phyloP scores from a whole-genome alignment of 768 basidiomycete species.

The Exidia glandulosa region DNA sequence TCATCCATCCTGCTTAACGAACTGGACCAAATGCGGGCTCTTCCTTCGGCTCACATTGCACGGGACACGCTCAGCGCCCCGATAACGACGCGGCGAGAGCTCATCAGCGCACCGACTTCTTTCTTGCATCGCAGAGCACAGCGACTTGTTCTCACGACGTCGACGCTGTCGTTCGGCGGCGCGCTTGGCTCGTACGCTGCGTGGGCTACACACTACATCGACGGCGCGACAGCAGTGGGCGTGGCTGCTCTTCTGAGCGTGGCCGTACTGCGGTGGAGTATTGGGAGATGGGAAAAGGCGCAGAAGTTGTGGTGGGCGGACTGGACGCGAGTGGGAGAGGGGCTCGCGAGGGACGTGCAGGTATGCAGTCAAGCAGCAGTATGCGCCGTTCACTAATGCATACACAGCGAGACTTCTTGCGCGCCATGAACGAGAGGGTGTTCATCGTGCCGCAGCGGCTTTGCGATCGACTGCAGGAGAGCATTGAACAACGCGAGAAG shows the following conservation, averaged over 20 bases:
- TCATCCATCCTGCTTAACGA: slow-evolving; percentile 50
- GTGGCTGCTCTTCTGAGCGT: slow-evolving; percentile 42
- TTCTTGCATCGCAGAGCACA: slow-evolving; percentile 58
- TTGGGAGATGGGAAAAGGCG: slow-evolving; percentile 57
- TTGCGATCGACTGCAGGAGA: background rate
- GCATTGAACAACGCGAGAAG: background rate
- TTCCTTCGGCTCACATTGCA: slow-evolving; percentile 35
- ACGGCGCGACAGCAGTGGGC: slow-evolving; percentile 48
- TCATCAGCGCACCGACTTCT: slow-evolving; percentile 45
- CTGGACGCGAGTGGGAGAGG: slow-evolving; percentile 48
- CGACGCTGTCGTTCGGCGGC: slow-evolving; percentile 37
- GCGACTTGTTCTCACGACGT: slow-evolving; percentile 38
- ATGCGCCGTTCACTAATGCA: background rate
- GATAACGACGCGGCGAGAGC: slow-evolving; percentile 37
- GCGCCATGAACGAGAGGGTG: background rate
- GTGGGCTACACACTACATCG: slow-evolving; percentile 38
- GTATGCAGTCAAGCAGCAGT: slow-evolving; percentile 22
- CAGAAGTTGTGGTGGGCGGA: slow-evolving; percentile 61
- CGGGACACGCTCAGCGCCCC: slow-evolving; percentile 39
- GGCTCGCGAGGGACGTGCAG: slow-evolving; percentile 53
- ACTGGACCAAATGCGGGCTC: slow-evolving; percentile 39
- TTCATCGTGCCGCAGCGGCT: background rate
- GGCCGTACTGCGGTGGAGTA: slow-evolving; percentile 46
- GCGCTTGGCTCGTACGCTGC: slow-evolving; percentile 49
- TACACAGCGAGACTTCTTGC: background rate